These are phyloP conservation scores for Cichorium intybus DNA, from an alignment of 140 eudicot genomes.

Conservation along the genomic window DNA sequence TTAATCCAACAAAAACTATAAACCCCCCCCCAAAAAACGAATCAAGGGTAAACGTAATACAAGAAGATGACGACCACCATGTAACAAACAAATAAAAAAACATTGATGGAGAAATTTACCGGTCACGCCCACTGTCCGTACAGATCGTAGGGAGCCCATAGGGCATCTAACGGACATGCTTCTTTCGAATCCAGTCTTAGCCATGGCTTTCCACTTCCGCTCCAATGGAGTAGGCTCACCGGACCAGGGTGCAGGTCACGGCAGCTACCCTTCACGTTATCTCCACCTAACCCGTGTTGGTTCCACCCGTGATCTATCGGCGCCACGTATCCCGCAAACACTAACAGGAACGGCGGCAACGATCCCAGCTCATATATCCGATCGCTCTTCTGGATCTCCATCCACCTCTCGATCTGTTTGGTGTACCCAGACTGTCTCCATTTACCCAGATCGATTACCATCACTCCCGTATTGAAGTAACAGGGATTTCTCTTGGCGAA, in stretches of 20 bases:
- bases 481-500: constrained; percentile 59
- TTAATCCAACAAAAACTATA: constrained; percentile 29
- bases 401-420: constrained; percentile 75
- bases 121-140: constrained; percentile 49
- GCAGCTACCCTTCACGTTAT: constrained; percentile 86
- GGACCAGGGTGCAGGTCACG: constrained; percentile 92
- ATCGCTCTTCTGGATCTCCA: constrained; percentile 77
- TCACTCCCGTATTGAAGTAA: constrained; percentile 88
- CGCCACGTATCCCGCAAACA: constrained; percentile 89
- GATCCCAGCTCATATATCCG: constrained; percentile 98
- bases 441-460: constrained; percentile 78
- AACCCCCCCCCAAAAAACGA: constrained; percentile 21
- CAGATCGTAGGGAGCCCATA: constrained; percentile 92
- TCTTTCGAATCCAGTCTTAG: constrained; percentile 60
- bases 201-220: constrained; percentile 97
- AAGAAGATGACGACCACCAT: constrained; percentile 1
- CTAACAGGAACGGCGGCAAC: constrained; percentile 83
- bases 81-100: constrained; percentile 4
- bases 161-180: constrained; percentile 75
- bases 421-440: constrained; percentile 86
- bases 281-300: constrained; percentile 95
- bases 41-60: background rate
- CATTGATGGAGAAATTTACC: constrained; percentile 57
- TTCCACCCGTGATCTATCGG: constrained; percentile 96
- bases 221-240: constrained; percentile 87